Base-by-base conservation (phyloP, 2,329 filamentous ascomycete species). In the Ophiosphaerella herpotricha region DNA sequence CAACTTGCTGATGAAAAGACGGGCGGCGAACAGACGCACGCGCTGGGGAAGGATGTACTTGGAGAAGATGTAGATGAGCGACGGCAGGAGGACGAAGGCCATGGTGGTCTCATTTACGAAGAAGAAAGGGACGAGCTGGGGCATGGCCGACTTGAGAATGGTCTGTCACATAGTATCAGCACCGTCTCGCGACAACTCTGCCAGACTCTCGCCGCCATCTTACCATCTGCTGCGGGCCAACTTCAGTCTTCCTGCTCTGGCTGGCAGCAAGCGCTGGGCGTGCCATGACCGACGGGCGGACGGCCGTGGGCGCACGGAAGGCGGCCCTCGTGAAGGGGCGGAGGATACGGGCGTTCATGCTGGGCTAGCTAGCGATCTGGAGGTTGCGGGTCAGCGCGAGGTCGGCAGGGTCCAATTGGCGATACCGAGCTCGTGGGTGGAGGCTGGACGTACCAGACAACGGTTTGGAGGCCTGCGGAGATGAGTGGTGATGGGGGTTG, bases 1-100 rank as follows among this genome's bases (percentile, higher is more conserved):
- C 64, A 76, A 67, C 71, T 76, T 76, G 72, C 71, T 74, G 67
- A 76, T 76, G 67, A 76, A 76, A 45, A 76, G 66, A 46, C 74
- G 68, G 52, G 73, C 73, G 46, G 65, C 66, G 66, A 74, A 73
- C 40, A 72, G 62, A 58, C 74, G 73, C 53, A 76, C 62, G 51
- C 67, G 69, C 66, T 75, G 70, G 53, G 74, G 74, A 34, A 76
- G 70, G 51, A 74, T 67, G 68, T 76, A 76, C 61, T 76, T 76
- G 57, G 73, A 74, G 61, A 75, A 66, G 61, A 76, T 46, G 67
- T 75, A 76, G 71, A 76, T 74, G 59, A 76, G 70, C 46, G 71
- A 66, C 38, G 74, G 74, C 37, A 76, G 62, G 49, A 73, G 61
- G 63, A 75, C 60, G 59, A 75, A 75, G 39, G 73, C 74, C 56